Evolutionary conservation across 495 filamentous ascomycete species (phyloP).

Genomic region (Tuber indicum): DNA sequence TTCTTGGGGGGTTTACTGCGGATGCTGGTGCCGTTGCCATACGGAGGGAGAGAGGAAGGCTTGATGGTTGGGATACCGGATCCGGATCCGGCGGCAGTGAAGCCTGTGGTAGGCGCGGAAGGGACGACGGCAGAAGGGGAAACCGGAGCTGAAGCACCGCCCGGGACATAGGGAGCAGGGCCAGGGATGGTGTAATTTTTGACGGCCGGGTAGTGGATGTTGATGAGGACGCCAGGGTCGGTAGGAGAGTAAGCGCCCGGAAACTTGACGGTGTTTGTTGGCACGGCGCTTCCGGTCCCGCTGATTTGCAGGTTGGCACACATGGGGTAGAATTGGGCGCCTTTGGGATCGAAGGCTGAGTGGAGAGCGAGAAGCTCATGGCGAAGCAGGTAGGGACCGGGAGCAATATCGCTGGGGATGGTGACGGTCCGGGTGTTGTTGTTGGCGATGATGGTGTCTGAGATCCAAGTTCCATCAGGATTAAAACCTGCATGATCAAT

Average conservation of each 20-base stretch:
- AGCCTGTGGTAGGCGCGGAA: background rate
- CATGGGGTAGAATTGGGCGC: slow-evolving; percentile 73
- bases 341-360: slow-evolving; percentile 52
- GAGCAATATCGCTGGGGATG: slow-evolving; percentile 58
- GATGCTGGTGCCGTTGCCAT: slow-evolving; percentile 16
- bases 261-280: slow-evolving; percentile 53
- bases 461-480: slow-evolving; percentile 58
- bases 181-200: slow-evolving; percentile 52
- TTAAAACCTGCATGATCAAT: slow-evolving; percentile 60
- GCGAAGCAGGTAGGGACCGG: slow-evolving; percentile 73
- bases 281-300: slow-evolving; percentile 55
- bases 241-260: slow-evolving; percentile 56
- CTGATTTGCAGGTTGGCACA: slow-evolving; percentile 70
- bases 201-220: slow-evolving; percentile 48
- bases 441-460: slow-evolving; percentile 57
- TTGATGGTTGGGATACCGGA: slow-evolving; percentile 19
- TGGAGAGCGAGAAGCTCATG: slow-evolving; percentile 79
- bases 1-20: background rate
- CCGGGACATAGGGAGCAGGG: slow-evolving; percentile 45
- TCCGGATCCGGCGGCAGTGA: slow-evolving; percentile 6
- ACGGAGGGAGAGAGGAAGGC: slow-evolving; percentile 14
- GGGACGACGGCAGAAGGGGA: background rate
- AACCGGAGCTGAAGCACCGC: slow-evolving; percentile 4
- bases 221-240: slow-evolving; percentile 49
- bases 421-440: slow-evolving; percentile 64